Evolutionary conservation across 495 filamentous ascomycete genomes (phyloP), one percentile per base, ranked within the genome.

Genomic region (Aspergillus bertholletiae): DNA sequence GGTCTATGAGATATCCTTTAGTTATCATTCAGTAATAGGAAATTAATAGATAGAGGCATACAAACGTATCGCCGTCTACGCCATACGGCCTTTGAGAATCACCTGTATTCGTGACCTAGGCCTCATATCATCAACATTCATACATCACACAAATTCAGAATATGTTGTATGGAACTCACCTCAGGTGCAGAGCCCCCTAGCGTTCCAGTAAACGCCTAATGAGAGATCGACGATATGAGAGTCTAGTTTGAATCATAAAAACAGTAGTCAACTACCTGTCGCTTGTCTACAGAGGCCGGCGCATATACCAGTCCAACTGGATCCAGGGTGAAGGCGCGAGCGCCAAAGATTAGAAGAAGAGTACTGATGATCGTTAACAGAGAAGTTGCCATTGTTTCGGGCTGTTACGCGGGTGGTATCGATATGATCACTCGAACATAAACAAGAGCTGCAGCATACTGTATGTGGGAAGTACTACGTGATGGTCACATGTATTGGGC

Each of bases 51-150:
- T 5, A 45, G 17, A 17, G 56, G 70, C 77, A 37, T 60, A 80
- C 76, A 59, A 80, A 80, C 3, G 71, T 78, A 51, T 74, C 55
- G 1, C 74, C 74, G 18, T 74, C 64, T 3, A 79, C 76, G 41
- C 60, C 70, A 57, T 77, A 81, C 12, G 75, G 76, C 26, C 71
- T 57, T 32, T 61, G 51, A 11, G 65, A 45, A 48, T 77, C 67
- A 1, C 60, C 67, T 0, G 74, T 74, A 43, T 69, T 60, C 9
- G 57, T 71, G 18, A 61, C 34, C 59, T 61, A 49, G 26, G 46
- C 15, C 39, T n/a, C n/a, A n/a, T n/a, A n/a, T n/a, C n/a, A n/a
- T n/a, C n/a, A n/a, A n/a, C n/a, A n/a, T n/a, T n/a, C n/a, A n/a
- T n/a, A n/a, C n/a, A n/a, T n/a, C n/a, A n/a, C n/a, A n/a, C n/a